Evolutionary conservation across 352 stramenopile species (phyloP), one percentile per base, ranked within the genome.

Genomic region (Phytophthora palmivora): DNA sequence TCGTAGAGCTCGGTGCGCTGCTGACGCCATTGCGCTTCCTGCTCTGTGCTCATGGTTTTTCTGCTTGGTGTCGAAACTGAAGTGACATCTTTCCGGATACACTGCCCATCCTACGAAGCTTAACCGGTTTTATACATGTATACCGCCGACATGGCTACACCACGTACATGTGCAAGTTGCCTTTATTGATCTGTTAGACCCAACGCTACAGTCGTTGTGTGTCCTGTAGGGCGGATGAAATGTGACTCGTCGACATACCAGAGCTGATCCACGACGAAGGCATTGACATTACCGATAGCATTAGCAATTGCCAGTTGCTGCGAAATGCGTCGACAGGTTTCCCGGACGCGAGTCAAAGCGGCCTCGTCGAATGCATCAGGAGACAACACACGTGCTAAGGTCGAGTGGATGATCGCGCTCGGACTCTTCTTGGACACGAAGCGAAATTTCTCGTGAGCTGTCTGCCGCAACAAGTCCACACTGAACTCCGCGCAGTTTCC

Each of bases 241-340:
- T 88, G 79, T 21, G 70, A 76, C 48, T 90, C 79, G 15, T 87
- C 74, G 6, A 87, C 73, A 28, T 82, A 84, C 81, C 78, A 91
- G 14, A 91, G 53, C 4, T 74, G 65, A 1, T 68, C 34, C 19
- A 87, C 69, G 32, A 69, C 54, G 44, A 80, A 74, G 12, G 15
- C 53, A 8, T 56, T 49, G 12, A 18, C 36, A 30, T 63, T 34
- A 7, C 3, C 15, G 2, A 24, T 8, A n/a, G 34, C 14, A 18
- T 19, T 56, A 12, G 24, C 10, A 1, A 11, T 12, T 34, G 30
- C 21, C 10, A 88, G 54, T 42, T 63, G 58, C 55, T 72, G 39
- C 0, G 77, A 88, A 54, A 89, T 57, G 15, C 49, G 62, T 12
- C 72, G 60, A 36, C 82, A 88, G 26, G 61, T 48, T n/a, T 47